Evolutionary conservation across 257 asterid genomes (phyloP), one percentile per base, ranked within the genome.

Genomic region (Thymus mandschuricus): DNA sequence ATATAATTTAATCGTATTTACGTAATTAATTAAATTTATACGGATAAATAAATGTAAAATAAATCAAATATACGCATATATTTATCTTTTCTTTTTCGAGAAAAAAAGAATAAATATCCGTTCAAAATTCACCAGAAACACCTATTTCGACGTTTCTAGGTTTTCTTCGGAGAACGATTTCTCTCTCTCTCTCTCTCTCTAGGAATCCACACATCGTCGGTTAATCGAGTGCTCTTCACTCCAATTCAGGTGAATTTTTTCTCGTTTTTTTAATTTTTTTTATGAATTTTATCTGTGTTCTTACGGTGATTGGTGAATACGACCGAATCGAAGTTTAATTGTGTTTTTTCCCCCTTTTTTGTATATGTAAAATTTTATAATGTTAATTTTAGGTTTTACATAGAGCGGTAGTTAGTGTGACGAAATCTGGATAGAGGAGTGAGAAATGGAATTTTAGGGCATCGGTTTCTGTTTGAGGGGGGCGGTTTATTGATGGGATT

Each of bases 61-160:
- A 21, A 21, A 21, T 21, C 0, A 21, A 21, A 21, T 21, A 21
- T 21, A 21, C 21, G 21, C 21, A 21, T 21, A 21, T 21, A 21
- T 21, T 21, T 21, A 21, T 21, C 21, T 21, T 21, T 21, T 21
- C 21, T 21, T 21, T 21, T 21, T 21, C 21, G 21, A n/a, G 21
- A 21, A 21, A 21, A 21, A 21, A 21, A 21, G 21, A 21, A 21
- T 21, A 21, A 21, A 21, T 21, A 21, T 21, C 0, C 21, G 21
- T 21, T 21, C 21, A 21, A 21, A 21, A 21, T 21, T 21, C 21
- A 21, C 21, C 21, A 21, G 21, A 21, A 21, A 21, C 21, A 0
- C 21, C 21, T 21, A 9, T 6, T 41, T 27, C 52, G 52, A 62
- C 43, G 3, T 43, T 73, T 74, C 46, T 74, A 74, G 78, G 78